Evolutionary conservation across 139 green algal species (phyloP), one percentile per base, ranked within the genome.

Genomic region (Tetraselmis striata): DNA sequence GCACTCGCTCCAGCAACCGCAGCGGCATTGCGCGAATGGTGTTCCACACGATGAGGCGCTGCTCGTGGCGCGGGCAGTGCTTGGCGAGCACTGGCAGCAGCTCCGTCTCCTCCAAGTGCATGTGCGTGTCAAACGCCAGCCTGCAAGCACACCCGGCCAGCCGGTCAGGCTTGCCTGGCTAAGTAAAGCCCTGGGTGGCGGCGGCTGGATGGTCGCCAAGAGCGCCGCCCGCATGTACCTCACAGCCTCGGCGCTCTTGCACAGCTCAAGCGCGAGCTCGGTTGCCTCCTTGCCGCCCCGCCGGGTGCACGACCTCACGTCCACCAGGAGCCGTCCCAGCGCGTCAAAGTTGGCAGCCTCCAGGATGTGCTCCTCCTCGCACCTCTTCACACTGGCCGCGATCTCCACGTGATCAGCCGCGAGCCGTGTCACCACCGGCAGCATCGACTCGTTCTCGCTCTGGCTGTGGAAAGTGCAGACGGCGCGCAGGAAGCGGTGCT

Each of bases 21-120:
- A 99, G 90, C 74, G 96, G 96, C 96, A 99, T 98, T 2, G 93
- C 95, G 0, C 87, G 84, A 31, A 99, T 85, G 25, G 92, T 95
- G 79, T 86, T 88, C 91, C 95, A 99, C 80, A 98, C 87, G 82
- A 99, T 91, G 28, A 80, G 81, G 23, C 94, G 92, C 92, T 99
- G 96, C 91, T 98, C 90, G 11, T 67, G 5, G 45, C 82, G 84
- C 0, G 79, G 30, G 30, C 87, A 91, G 80, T 97, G 89, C 2
- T 86, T 82, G 24, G 80, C 83, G 32, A 98, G 89, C 83, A 95
- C 32, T 23, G 95, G 95, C 82, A 98, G 91, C 83, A 98, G 90
- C 59, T 94, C 91, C 18, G 81, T 67, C 45, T 67, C 45, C 18
- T 67, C 45, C 5, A 67, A 67, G 5, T 25, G 45, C 88, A 92